A percentile compares a stretch with the other conserved stretches of the same genome.
Conservation (phyloP, 495 filamentous ascomycete genomes). For the Lindgomyces ingoldianus region DNA sequence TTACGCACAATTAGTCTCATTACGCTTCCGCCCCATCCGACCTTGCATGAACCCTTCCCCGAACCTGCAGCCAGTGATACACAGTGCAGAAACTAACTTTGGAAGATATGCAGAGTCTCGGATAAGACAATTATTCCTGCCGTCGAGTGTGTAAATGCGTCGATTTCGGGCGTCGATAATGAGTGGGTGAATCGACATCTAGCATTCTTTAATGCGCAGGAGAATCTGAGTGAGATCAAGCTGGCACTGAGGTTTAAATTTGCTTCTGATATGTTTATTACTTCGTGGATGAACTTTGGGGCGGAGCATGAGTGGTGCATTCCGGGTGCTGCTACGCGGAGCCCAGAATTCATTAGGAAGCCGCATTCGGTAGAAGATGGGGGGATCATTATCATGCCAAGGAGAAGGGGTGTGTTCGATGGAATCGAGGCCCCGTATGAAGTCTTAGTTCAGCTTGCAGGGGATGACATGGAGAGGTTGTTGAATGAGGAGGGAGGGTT, state of each 20-base stretch:
- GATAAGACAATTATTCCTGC: constrained; percentile 11
- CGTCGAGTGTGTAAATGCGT: neutral
- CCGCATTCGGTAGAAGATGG: constrained; percentile 4
- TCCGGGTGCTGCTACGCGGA: constrained; percentile 5
- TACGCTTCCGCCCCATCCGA: neutral
- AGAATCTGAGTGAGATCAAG: constrained; percentile 7
- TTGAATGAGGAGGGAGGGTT: constrained; percentile 15
- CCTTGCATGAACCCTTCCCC: neutral
- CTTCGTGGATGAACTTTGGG: constrained; percentile 23
- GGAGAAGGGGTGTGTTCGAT: neutral
- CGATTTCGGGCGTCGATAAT: constrained; percentile 10
- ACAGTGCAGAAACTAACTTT: neutral
- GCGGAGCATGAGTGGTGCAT: constrained; percentile 21
- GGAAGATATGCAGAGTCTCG: constrained; percentile 3
- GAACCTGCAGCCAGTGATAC: neutral
- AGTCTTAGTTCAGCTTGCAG: constrained; percentile 19
- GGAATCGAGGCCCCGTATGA: constrained; percentile 27
- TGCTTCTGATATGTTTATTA: constrained; percentile 23
- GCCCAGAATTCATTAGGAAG: constrained; percentile 7
- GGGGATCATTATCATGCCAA: constrained; percentile 20
- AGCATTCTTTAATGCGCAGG: neutral
- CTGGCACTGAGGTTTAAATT: constrained; percentile 3
- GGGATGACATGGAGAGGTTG: constrained; percentile 19
- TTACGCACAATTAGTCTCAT: neutral
- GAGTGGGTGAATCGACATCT: constrained; percentile 17